Base-by-base conservation (phyloP, 2,329 filamentous ascomycete genomes). In the Fusarium mangiferae region DNA sequence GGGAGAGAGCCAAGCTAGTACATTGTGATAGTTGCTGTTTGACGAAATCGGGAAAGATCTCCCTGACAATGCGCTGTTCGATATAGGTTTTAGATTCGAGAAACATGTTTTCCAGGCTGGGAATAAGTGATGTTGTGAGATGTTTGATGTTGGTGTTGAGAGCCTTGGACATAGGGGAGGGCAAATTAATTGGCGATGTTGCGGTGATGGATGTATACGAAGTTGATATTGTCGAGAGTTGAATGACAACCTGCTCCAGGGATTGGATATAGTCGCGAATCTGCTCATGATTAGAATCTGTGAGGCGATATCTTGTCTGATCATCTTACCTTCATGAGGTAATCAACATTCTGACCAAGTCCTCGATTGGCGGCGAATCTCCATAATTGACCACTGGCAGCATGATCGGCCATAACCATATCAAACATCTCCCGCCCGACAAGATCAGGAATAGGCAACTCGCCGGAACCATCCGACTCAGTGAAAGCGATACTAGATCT, bases 31-130 rank as follows among this genome's bases (percentile, higher is more conserved):
- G 80, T 74, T 89, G 87, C 62, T 86, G 83, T 60, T 85, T 86
- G 28, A 89, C 86, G 72, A 89, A 89, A 26, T 84, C 82, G 5
- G 87, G 87, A 62, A 88, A 89, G 24, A 88, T 81, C 41, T 87
- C 85, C 7, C 78, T 79, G 2, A 83, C 78, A 6, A 88, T 78
- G 4, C 86, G 76, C 41, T 81, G 82, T 73, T 88, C 85, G 14
- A 88, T 81, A 35, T 84, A 82, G 6, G 80, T 80, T 65, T 83
- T 82, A 10, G 85, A 82, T 42, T 86, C 82, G 42, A 80, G 69
- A 66, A 87, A 87, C 45, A 86, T 78, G 30, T 80, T 78, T 68
- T 87, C 83, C 77, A 89, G 78, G 8, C 82, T 83, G 0, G 87
- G 87, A 17, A 89, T 78, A 1, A 85, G 82, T 11, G 83, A 79